These are phyloP conservation scores for Coemansia sp. DNA, from an alignment of 192 early-diverging fungal genomes.

Conservation along the genomic window DNA sequence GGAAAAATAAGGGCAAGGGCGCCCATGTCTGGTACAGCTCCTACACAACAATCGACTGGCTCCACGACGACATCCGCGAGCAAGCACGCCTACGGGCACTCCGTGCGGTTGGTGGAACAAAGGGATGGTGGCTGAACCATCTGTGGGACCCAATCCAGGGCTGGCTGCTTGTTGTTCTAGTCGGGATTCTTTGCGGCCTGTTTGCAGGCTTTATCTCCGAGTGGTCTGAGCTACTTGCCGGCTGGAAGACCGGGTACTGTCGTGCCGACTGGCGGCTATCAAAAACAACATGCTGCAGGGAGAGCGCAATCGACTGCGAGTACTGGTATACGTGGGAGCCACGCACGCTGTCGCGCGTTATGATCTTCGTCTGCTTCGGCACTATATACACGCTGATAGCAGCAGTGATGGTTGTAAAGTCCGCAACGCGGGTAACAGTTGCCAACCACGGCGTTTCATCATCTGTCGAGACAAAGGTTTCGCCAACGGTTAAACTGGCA, in stretches of 20 bases:
- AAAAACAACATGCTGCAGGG: constrained; percentile 78
- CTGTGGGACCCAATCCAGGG: constrained; percentile 77
- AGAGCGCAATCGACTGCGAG: constrained; percentile 59
- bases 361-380: constrained; percentile 50
- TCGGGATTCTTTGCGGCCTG: constrained; percentile 57
- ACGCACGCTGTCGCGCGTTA: constrained; percentile 21
- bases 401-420: constrained; percentile 62
- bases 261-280: constrained; percentile 72
- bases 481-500: constrained; percentile 61
- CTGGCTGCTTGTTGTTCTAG: constrained; percentile 80
- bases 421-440: constrained; percentile 49
- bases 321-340: constrained; percentile 61
- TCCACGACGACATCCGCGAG: constrained; percentile 86
- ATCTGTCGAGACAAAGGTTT: constrained; percentile 49
- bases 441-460: constrained; percentile 41
- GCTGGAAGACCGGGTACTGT: constrained; percentile 84
- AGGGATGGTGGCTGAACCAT: constrained; percentile 61
- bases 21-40: constrained; percentile 47
- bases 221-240: constrained; percentile 77
- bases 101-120: constrained; percentile 56
- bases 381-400: constrained; percentile 61
- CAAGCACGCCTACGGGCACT: constrained; percentile 64
- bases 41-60: constrained; percentile 72
- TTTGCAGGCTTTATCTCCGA: constrained; percentile 51
- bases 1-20: constrained; percentile 41